Evolutionary conservation across 2,329 filamentous ascomycete genomes (phyloP).

Genomic region (Fusarium circinatum): DNA sequence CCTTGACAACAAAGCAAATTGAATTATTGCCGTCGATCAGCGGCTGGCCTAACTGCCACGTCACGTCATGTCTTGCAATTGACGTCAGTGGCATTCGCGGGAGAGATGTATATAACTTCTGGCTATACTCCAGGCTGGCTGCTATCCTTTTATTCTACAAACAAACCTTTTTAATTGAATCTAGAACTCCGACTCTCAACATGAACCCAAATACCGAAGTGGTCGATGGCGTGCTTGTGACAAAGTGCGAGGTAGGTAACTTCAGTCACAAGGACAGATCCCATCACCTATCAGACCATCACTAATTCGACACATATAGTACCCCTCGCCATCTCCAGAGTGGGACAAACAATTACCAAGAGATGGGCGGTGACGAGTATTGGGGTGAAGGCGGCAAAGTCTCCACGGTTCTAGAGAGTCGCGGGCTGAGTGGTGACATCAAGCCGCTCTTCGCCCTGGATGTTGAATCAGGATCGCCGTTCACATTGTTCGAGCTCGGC

Average conservation of each 20-base stretch:
- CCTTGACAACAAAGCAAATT: neutral
- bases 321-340: too few relatives aligned
- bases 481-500: neutral
- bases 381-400: neutral
- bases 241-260: neutral
- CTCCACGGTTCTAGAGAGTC: neutral
- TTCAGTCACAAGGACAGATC: neutral
- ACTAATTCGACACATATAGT: neutral
- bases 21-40: neutral
- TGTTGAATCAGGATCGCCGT: neutral
- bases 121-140: neutral
- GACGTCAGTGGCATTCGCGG: neutral
- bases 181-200: neutral
- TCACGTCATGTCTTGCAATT: neutral
- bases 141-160: neutral
- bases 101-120: neutral
- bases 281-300: accelerated
- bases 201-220: neutral
- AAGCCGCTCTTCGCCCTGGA: neutral
- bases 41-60: neutral
- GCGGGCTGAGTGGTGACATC: neutral
- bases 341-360: neutral
- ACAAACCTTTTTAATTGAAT: neutral
- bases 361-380: neutral
- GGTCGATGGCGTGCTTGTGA: neutral